Evolutionary conservation across 1,284 basidiomycete genomes (phyloP).

Genomic region (Ganoderma multipileum): DNA sequence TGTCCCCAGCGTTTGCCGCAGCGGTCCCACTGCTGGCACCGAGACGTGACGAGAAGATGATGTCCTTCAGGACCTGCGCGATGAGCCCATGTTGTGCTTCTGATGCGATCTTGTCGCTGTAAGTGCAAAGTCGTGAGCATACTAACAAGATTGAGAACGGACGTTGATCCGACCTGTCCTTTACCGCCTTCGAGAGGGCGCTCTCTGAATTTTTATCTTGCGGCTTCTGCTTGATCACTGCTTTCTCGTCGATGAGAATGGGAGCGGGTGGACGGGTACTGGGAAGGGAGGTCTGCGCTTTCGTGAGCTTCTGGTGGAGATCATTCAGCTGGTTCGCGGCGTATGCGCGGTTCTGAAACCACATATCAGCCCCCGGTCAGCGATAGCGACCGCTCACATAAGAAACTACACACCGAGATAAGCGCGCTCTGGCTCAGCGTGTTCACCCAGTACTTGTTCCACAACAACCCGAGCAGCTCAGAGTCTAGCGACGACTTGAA

Average conservation of each 20-base stretch:
- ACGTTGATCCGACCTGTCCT: constrained; percentile 71
- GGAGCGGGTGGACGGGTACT: constrained; percentile 64
- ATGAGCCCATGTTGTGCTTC: constrained; percentile 94
- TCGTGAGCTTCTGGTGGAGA: constrained; percentile 86
- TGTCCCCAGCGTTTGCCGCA: constrained; percentile 38
- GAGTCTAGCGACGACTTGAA: constrained; percentile 93
- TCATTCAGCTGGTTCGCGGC: constrained; percentile 89
- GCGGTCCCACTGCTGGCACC: constrained; percentile 31
- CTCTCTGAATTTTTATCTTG: constrained; percentile 82
- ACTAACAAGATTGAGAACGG: background rate
- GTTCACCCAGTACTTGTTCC: constrained; percentile 99
- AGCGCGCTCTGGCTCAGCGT: constrained; percentile 92
- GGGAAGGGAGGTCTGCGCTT: constrained; percentile 60
- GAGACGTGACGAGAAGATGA: constrained; percentile 77
- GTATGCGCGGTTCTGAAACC: constrained; percentile 85
- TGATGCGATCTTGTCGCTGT: constrained; percentile 82
- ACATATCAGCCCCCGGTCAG: background rate
- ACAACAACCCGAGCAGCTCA: constrained; percentile 86
- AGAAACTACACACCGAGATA: constrained; percentile 72
- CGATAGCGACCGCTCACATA: too few species aligned
- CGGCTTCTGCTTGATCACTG: constrained; percentile 62
- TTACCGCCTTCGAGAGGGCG: constrained; percentile 80
- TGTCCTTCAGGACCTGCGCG: constrained; percentile 88
- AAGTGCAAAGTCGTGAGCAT: background rate
- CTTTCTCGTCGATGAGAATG: constrained; percentile 51